A percentile compares a stretch with the other conserved stretches of the same genome.
Conservation (phyloP, 2,329 filamentous ascomycete species). For the Septoria linicola region DNA sequence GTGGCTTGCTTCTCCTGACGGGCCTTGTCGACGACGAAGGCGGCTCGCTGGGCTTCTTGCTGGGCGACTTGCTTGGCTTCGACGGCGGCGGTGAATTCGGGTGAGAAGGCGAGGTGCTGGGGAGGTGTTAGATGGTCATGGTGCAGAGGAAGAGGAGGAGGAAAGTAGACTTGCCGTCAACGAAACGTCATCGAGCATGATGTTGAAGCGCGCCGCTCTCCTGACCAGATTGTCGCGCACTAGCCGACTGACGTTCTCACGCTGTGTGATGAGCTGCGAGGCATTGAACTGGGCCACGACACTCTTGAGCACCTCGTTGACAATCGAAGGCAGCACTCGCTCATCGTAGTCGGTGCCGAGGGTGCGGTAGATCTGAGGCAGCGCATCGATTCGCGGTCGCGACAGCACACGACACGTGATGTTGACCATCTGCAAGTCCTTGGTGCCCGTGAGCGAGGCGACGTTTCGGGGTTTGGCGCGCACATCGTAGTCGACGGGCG, state of each 20-base stretch:
- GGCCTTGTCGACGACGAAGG: slow-evolving; percentile 97
- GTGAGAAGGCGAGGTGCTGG: slow-evolving; percentile 66
- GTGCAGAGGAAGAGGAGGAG: background rate
- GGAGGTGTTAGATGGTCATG: slow-evolving; percentile 19
- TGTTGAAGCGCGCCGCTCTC: slow-evolving; percentile 94
- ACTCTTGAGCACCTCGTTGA: slow-evolving; percentile 98
- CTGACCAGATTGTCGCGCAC: slow-evolving; percentile 90
- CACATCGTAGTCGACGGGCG: slow-evolving; percentile 92
- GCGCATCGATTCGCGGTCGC: slow-evolving; percentile 77
- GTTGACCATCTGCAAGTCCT: slow-evolving; percentile 99
- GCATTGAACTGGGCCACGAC: slow-evolving; percentile 99
- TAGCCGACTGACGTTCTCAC: slow-evolving; percentile 89
- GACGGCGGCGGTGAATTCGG: slow-evolving; percentile 67
- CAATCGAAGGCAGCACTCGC: slow-evolving; percentile 95
- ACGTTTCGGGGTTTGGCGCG: slow-evolving; percentile 97
- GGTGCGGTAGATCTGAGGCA: slow-evolving; percentile 96
- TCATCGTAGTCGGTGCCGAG: slow-evolving; percentile 96
- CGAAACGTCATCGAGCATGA: slow-evolving; percentile 94
- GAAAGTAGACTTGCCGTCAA: slow-evolving; percentile 57
- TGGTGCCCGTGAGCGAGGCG: slow-evolving; percentile 93
- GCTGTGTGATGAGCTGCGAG: slow-evolving; percentile 96
- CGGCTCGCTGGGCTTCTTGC: slow-evolving; percentile 94
- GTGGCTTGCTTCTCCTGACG: slow-evolving; percentile 99
- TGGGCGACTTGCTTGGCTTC: slow-evolving; percentile 70
- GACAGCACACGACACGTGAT: slow-evolving; percentile 99